Base-by-base conservation (phyloP, 768 basidiomycete species). In the Panaeolus cyanescens region DNA sequence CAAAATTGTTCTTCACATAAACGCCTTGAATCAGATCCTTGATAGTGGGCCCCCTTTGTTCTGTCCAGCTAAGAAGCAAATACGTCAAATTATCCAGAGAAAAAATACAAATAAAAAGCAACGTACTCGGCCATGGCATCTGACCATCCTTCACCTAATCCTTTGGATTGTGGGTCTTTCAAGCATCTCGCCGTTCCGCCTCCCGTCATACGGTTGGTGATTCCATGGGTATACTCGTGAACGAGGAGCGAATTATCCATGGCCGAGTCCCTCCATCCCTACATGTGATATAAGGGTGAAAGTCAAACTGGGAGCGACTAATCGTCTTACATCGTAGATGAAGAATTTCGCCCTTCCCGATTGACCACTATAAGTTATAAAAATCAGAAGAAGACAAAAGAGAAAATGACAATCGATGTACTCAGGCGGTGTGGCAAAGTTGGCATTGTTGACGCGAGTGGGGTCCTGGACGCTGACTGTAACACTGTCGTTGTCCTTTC, bases 91-190 rank as follows among this genome's bases (percentile, higher is more conserved):
- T 17, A 36, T 32, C 1, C 7, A 9, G 13, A 12, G 19, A n/a
- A 19, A 39, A 9, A 13, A 7, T 17, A 20, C 6, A 17, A 15
- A 13, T 37, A 59, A 32, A 30, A n/a, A 36, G 53, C 19, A 50
- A 64, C 73, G 40, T 59, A 78, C 78, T 78, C 74, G 53, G 79
- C 79, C 77, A 79, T 72, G 59, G 84, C 84, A 61, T 86, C 85
- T 71, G 84, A 85, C 77, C 78, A 78, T 32, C 71, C 87, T 76
- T 90, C 88, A 61, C 87, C 88, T 79, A 89, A 82, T 20, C 88
- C 87, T 32, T 86, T 86, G 36, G 86, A 78, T 68, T 89, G 88
- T 19, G 78, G 77, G 12, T 80, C 84, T 63, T 85, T 83, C 61
- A 89, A 77, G 74, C 88, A 89, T 30, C 84, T 79, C 55, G 82